phyloP scores from a whole-genome alignment of 202 grass and related monocot species.

The Schoenoplectus triqueter region DNA sequence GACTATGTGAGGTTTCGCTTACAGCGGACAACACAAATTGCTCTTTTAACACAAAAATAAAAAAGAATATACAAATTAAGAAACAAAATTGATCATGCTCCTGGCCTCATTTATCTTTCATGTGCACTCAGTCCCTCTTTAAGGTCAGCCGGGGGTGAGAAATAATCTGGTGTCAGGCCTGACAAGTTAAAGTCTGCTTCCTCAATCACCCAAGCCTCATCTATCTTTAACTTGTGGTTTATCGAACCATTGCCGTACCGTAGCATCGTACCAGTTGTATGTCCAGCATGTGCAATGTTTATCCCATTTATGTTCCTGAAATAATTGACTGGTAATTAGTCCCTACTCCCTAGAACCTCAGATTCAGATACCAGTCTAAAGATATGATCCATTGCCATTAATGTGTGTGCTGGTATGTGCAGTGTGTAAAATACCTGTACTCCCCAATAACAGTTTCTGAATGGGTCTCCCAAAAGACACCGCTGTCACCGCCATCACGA shows the following conservation, averaged over 20 bases:
- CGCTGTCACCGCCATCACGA: constrained; percentile 49
- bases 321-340: not conserved
- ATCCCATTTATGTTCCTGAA: constrained; percentile 61
- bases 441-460: constrained; percentile 70
- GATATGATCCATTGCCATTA: not conserved
- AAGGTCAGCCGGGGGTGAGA: constrained; percentile 69
- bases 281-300: constrained; percentile 70
- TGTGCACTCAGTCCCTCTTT: constrained; percentile 42
- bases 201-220: constrained; percentile 80
- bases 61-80: not conserved
- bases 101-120: not conserved
- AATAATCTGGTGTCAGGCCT: constrained; percentile 66
- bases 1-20: not conserved
- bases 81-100: not conserved
- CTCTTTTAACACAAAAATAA: not conserved
- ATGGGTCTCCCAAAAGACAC: constrained; percentile 74
- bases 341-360: not conserved
- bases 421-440: constrained; percentile 44
- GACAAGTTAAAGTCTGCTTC: constrained; percentile 75
- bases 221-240: constrained; percentile 76
- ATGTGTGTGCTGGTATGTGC: not conserved
- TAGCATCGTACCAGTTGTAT: constrained; percentile 59
- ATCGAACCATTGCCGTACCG: constrained; percentile 71
- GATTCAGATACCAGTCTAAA: constrained; percentile 1
- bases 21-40: not conserved